Evolutionary conservation across 2,329 filamentous ascomycete genomes (phyloP), one percentile per base, ranked within the genome.

Genomic region (Botrytis squamosa): DNA sequence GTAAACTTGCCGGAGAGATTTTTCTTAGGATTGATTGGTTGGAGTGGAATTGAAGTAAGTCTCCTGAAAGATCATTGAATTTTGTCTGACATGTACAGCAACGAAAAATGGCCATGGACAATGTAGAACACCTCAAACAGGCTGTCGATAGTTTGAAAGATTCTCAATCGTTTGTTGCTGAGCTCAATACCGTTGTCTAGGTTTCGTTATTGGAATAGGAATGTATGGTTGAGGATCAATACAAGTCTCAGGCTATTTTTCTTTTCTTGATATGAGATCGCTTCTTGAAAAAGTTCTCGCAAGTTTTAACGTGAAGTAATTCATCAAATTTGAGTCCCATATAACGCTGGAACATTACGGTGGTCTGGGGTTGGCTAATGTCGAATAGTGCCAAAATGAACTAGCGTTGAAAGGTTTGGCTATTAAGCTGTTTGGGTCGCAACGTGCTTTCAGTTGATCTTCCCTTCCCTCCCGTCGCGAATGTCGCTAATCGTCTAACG

Each of bases 11-110:
- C 64, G 4, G 70, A 59, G 40, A 67, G 29, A 46, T 14, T 10
- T 0, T 72, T 72, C 38, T 0, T 72, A 8, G 70, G 70, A 46
- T 49, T 67, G 62, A 36, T 67, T 25, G 62, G 62, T 14, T 72
- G 70, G 70, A 55, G 64, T 40, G 52, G 62, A 44, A 22, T 36
- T n/a, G 62, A 72, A 12, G 70, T 67, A 60, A 59, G 70, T n/a
- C 2, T 12, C 25, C 20, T 44, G 22, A 4, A 6, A 36, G 20
- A 22, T 20, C 5, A 16, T 25, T 4, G 22, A 36, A 18, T 16
- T 46, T 46, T 8, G 22, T 63, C 68, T 70, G 33, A 70, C 40
- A 22, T 63, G 29, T 22, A 72, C 40, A 72, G 70, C n/a, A 42
- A 67, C 70, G 60, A 9, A 49, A 67, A 16, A 22, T 9, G 6